These are phyloP conservation scores for Cephalotrichum gorgonifer DNA, from an alignment of 2,329 filamentous ascomycete genomes.

Conservation along the genomic window DNA sequence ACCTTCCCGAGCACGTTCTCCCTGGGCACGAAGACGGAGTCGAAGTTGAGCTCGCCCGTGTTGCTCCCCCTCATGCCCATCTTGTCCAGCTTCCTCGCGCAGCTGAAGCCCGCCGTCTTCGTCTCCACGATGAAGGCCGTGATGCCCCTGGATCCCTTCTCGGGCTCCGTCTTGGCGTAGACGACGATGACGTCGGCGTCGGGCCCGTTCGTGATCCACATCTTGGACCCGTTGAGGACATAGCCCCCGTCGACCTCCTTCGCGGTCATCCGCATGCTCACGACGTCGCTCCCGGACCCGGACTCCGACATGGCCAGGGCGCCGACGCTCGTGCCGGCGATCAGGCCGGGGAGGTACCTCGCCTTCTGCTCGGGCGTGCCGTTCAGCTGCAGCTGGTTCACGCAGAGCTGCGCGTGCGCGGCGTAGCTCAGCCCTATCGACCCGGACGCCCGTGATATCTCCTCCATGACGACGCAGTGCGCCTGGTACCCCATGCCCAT, in stretches of 20 bases:
- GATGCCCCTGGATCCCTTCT: slow-evolving; percentile 77
- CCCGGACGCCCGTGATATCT: slow-evolving; percentile 76
- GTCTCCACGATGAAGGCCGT: slow-evolving; percentile 86
- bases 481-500: slow-evolving; percentile 92
- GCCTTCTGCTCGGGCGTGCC: slow-evolving; percentile 69
- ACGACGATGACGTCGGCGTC: slow-evolving; percentile 89
- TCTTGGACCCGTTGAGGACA: slow-evolving; percentile 81
- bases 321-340: slow-evolving; percentile 72
- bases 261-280: slow-evolving; percentile 86
- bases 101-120: slow-evolving; percentile 64
- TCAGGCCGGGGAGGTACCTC: slow-evolving; percentile 68
- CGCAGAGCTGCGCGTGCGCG: slow-evolving; percentile 89
- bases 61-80: slow-evolving; percentile 97
- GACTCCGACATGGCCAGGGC: slow-evolving; percentile 94
- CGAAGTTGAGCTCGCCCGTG: slow-evolving; percentile 88
- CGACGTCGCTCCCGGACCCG: slow-evolving; percentile 83
- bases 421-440: slow-evolving; percentile 87
- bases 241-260: slow-evolving; percentile 76
- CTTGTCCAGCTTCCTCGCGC: slow-evolving; percentile 88
- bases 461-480: slow-evolving; percentile 91
- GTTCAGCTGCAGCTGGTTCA: slow-evolving; percentile 93
- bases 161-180: slow-evolving; percentile 89
- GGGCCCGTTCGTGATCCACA: slow-evolving; percentile 99
- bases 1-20: slow-evolving; percentile 72
- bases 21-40: slow-evolving; percentile 77